Percentiles rank a stretch among this genome's conserved stretches.
These are phyloP conservation scores for Pyricularia pennisetigena DNA, from an alignment of 2,329 filamentous ascomycete species.

Conservation along the genomic window DNA sequence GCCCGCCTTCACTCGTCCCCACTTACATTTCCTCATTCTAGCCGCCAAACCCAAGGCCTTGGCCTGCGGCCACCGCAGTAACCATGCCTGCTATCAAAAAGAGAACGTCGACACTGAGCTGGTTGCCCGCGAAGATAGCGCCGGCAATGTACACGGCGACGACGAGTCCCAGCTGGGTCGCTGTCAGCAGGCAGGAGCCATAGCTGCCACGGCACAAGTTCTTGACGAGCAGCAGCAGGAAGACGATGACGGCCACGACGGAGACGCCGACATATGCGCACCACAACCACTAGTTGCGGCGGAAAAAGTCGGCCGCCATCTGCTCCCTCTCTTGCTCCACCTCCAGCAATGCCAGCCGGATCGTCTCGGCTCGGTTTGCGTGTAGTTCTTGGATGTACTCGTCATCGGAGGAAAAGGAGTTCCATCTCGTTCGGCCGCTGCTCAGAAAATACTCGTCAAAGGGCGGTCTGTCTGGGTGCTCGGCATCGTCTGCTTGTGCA, in stretches of 20 bases:
- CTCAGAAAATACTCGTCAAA: neutral
- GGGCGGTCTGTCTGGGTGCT: neutral
- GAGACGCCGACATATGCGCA: neutral
- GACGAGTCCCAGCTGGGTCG: neutral
- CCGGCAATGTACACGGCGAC: neutral
- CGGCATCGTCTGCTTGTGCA: neutral
- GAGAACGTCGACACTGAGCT: neutral
- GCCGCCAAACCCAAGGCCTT: neutral
- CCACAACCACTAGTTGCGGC: neutral
- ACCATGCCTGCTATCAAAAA: neutral
- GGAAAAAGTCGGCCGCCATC: neutral
- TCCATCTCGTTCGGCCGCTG: neutral
- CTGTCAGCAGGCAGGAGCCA: neutral
- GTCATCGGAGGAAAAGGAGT: neutral
- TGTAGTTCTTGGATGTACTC: neutral
- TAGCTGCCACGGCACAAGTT: neutral
- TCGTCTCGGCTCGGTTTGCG: neutral
- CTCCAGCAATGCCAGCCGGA: neutral
- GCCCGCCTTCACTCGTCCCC: neutral
- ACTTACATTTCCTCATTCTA: neutral
- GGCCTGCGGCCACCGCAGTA: neutral
- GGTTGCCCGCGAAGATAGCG: neutral
- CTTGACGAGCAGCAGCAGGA: neutral
- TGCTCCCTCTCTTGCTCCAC: neutral
- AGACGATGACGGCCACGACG: neutral